Evolutionary conservation across 2,329 filamentous ascomycete genomes (phyloP), one percentile per base, ranked within the genome.

Genomic region (Sporothrix globosa): DNA sequence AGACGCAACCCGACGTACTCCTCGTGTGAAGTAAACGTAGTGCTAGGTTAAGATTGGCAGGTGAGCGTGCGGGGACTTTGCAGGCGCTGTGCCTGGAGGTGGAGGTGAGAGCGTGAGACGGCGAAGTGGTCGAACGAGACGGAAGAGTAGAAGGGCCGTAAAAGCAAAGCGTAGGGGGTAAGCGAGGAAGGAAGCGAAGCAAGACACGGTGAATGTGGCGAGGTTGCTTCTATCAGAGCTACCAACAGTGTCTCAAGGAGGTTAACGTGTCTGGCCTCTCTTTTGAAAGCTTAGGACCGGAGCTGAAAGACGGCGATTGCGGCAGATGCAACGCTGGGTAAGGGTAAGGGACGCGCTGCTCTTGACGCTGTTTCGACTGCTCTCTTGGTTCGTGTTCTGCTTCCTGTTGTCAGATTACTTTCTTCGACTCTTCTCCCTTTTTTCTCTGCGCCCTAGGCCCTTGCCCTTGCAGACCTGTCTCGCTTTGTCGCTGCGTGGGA

Each of bases 121-220:
- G 41, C 11, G 41, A 13, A 54, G 21, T 13, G 7, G 21, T 19
- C 52, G 21, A 30, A 58, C 17, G 17, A 30, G 39, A 14, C 19
- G 19, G 54, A 61, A 58, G n/a, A 19, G 6, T 14, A 48, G 5
- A 58, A 58, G 27, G 24, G 27, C 4, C 24, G 21, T 3, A 6
- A 17, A 46, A 17, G 34, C 56, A n/a, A 60, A 39, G 41, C 9
- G 53, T 17, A 24, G 39, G 39, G 53, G 41, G 19, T 24, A 52
- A 52, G 58, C 11, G 44, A 60, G 13, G 54, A 41, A 69, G n/a
- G 46, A 52, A 24, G 7, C 14, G 54, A 24, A 67, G n/a, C 41
- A 67, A 52, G 34, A 56, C 6, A 56, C 21, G 21, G 13, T 27
- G 46, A 50, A 24, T 14, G 19, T 27, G 24, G 27, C n/a, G 46